phyloP scores from a whole-genome alignment of 768 basidiomycete genomes.

The Aureoboletus auriporus region DNA sequence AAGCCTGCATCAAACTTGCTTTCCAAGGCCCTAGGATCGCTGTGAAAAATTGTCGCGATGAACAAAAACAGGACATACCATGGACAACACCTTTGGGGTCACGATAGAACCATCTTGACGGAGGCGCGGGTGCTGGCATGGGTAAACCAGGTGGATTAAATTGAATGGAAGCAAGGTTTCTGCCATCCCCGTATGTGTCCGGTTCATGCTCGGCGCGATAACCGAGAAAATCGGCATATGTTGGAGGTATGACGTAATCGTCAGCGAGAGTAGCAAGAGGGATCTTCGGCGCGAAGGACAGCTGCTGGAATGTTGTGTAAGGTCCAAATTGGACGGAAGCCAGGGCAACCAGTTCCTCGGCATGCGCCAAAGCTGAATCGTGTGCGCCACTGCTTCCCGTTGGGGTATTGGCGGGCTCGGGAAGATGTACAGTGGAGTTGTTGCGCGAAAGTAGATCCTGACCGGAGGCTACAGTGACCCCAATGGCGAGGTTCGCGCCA shows the following conservation, averaged over 20 bases:
- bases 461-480: constrained; percentile 50
- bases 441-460: constrained; percentile 30
- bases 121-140: constrained; percentile 60
- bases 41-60: constrained; percentile 5
- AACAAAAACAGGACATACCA: constrained; percentile 43
- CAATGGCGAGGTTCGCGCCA: constrained; percentile 59
- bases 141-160: constrained; percentile 81
- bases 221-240: constrained; percentile 74
- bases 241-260: constrained; percentile 89
- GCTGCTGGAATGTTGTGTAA: constrained; percentile 90
- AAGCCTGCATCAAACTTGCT: constrained; percentile 81
- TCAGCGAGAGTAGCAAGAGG: constrained; percentile 87
- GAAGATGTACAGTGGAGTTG: constrained; percentile 25
- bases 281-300: constrained; percentile 80
- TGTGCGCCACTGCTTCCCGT: constrained; percentile 28
- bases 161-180: constrained; percentile 56
- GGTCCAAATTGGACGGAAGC: constrained; percentile 73
- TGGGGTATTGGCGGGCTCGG: constrained; percentile 20
- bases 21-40: constrained; percentile 72
- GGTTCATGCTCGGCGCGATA: constrained; percentile 65
- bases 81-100: constrained; percentile 80
- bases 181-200: constrained; percentile 40
- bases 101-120: constrained; percentile 77
- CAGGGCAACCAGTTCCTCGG: constrained; percentile 66
- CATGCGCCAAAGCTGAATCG: constrained; percentile 39